Base-by-base conservation (phyloP, 805 yeast genomes). In the Kuraishia cidri region DNA sequence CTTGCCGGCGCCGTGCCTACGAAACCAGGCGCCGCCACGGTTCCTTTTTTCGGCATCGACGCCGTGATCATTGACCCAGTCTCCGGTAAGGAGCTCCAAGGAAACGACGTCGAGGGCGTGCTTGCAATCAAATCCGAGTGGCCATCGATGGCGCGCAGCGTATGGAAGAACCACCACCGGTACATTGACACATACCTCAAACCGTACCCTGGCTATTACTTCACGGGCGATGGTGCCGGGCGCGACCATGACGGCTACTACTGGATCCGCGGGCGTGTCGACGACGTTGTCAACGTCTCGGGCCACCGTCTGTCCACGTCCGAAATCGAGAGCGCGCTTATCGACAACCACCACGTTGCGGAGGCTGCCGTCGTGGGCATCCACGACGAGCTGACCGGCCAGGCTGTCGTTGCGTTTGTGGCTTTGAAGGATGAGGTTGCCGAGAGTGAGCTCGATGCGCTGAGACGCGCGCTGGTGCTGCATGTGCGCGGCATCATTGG, bases 111-210 rank as follows among this genome's bases (percentile, higher is more conserved):
- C 36, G 97, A 87, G 60, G 98, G 98, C 62, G 97, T 92, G 20
- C 69, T 92, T 42, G 97, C 95, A 22, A 75, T 92, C 50, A 79
- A 77, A 52, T 67, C 76, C 31, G 72, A 97, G 24, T 92, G 98
- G 98, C 98, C 98, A 36, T 87, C 97, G n/a, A 88, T 92, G 79
- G 92, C 97, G 20, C 80, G 98, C 64, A 78, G 96, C 34, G 92
- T 92, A 39, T 88, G 79, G 78, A 80, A 79, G 53, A 86, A 88
- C 58, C 94, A 90, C 58, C 62, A 64, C 41, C 78, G 95, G 49
- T 90, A 71, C 63, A 64, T 87, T 49, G 97, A 90, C 40, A 92
- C 97, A 26, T 92, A 92, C 60, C 69, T 92, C 54, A 79, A 78
- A 48, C 95, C 96, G 33, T 92, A 90, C 66, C 85, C 90, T 38